phyloP scores from a whole-genome alignment of 1,284 basidiomycete genomes.

The Sanguinoderma infundibulare region DNA sequence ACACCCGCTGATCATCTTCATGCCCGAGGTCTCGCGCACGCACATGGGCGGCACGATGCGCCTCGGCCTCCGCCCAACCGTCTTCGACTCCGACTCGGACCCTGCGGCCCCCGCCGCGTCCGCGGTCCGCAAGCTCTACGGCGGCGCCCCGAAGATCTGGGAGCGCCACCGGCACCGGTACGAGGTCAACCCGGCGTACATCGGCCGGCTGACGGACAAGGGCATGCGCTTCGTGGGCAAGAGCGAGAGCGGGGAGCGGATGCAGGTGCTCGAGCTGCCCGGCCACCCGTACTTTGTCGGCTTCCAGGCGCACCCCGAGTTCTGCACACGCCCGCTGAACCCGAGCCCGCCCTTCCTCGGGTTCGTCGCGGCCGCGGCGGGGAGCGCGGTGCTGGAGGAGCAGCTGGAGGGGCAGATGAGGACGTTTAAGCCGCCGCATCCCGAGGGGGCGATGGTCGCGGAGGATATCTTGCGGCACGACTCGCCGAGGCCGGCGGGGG shows the following conservation, averaged over 20 bases:
- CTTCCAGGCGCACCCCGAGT: constrained; percentile 97
- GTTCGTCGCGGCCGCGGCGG: constrained; percentile 88
- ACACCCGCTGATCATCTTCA: constrained; percentile 91
- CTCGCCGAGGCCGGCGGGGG: constrained; percentile 31
- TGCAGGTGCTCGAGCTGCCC: constrained; percentile 94
- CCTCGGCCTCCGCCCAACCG: constrained; percentile 91
- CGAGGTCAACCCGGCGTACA: constrained; percentile 93
- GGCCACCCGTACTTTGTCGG: constrained; percentile 97
- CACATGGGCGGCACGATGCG: constrained; percentile 99
- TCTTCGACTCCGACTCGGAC: constrained; percentile 69
- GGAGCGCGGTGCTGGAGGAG: constrained; percentile 66
- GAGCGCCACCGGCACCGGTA: constrained; percentile 98
- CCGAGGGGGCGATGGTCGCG: constrained; percentile 52
- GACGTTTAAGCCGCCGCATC: constrained; percentile 54
- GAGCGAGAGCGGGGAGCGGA: constrained; percentile 95
- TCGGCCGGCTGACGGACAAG: constrained; percentile 72
- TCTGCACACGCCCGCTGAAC: constrained; percentile 98
- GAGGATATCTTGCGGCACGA: constrained; percentile 45
- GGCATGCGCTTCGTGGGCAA: constrained; percentile 90
- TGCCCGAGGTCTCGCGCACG: constrained; percentile 98
- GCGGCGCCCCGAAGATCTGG: constrained; percentile 86
- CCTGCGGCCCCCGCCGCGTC: constrained; percentile 53
- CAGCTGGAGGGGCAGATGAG: constrained; percentile 73
- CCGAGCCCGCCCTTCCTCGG: constrained; percentile 98
- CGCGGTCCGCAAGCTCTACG: constrained; percentile 84